These are phyloP conservation scores for Pneumocystis canis DNA, from an alignment of 1,139 yeast genomes.

Conservation along the genomic window DNA sequence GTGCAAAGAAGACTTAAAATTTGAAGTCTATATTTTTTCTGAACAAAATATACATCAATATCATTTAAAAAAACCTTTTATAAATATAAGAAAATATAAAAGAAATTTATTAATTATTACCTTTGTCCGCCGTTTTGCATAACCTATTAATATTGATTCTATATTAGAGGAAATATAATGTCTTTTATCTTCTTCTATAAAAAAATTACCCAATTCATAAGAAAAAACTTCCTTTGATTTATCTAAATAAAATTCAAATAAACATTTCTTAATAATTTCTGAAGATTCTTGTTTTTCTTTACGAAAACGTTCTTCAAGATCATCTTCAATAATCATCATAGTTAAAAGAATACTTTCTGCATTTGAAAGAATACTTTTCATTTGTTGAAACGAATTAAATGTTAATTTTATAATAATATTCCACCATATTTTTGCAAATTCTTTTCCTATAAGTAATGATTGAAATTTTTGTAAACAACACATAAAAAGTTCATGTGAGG, in stretches of 20 bases:
- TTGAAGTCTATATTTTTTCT: slow-evolving; percentile 5
- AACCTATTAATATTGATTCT: background rate
- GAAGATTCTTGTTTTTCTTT: background rate
- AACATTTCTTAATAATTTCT: background rate
- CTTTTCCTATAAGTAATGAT: background rate
- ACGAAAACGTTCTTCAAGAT: background rate
- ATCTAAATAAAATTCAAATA: background rate
- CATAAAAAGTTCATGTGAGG: background rate
- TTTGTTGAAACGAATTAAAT: background rate
- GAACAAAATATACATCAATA: slow-evolving; percentile 1
- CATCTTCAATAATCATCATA: background rate
- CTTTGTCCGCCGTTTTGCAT: background rate
- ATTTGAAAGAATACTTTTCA: background rate
- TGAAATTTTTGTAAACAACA: background rate
- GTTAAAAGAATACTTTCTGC: background rate
- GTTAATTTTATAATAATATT: background rate
- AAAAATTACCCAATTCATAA: background rate
- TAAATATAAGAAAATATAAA: background rate
- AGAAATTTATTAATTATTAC: background rate
- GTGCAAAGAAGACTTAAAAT: slow-evolving; percentile 2
- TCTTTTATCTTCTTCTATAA: background rate
- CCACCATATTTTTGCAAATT: background rate
- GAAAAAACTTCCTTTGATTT: background rate
- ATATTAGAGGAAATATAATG: background rate
- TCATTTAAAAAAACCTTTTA: background rate